These are phyloP conservation scores for Phylloporus rhodoxanthus DNA, from an alignment of 768 basidiomycete species.

Conservation along the genomic window DNA sequence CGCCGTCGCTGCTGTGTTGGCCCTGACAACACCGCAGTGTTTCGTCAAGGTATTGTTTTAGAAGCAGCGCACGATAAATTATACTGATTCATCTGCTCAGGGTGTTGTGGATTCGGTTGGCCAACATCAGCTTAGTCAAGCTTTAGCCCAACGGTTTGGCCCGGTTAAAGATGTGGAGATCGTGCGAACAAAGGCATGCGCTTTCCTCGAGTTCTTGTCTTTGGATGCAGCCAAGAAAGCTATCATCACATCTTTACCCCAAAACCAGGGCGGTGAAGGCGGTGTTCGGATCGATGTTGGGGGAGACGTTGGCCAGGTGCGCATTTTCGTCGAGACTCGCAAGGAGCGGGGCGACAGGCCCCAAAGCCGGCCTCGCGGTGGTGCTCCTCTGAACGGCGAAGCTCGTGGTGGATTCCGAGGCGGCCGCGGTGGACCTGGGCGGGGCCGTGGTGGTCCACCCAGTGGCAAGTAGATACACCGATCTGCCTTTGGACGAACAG, in stretches of 20 bases:
- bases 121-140: constrained; percentile 41
- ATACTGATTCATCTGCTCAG: constrained; percentile 30
- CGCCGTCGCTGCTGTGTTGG: constrained; percentile 49
- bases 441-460: constrained; percentile 36
- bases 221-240: constrained; percentile 83
- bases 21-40: constrained; percentile 67
- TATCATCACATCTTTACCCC: constrained; percentile 66
- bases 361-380: constrained; percentile 54
- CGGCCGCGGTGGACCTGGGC: constrained; percentile 39
- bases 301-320: constrained; percentile 42
- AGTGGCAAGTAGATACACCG: constrained; percentile 20
- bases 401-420: constrained; percentile 43
- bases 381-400: constrained; percentile 47
- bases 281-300: constrained; percentile 75
- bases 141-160: constrained; percentile 64
- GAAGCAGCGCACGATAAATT: background rate
- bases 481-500: background rate
- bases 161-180: constrained; percentile 85
- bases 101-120: constrained; percentile 68
- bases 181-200: constrained; percentile 82
- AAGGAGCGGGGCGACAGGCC: constrained; percentile 89
- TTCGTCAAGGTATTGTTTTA: constrained; percentile 76
- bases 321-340: constrained; percentile 79
- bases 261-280: constrained; percentile 76
- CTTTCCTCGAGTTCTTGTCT: constrained; percentile 83